These are phyloP conservation scores for Nymphaea thermarum DNA, from an alignment of 164 flowering plant species.

Conservation along the genomic window DNA sequence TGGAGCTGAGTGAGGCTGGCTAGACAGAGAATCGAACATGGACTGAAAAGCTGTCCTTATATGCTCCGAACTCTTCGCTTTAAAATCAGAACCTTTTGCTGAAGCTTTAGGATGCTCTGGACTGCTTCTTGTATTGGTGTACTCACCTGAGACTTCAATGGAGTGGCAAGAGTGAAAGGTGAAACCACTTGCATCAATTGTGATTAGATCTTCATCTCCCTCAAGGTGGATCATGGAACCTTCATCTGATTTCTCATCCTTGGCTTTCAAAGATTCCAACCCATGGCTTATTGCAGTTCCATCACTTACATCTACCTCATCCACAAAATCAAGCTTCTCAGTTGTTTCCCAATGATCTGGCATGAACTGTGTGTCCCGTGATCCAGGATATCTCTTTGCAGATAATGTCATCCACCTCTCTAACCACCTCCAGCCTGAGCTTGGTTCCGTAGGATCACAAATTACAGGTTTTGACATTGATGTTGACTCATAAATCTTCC, in stretches of 20 bases:
- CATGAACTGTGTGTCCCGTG: constrained; percentile 14
- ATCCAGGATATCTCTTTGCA: constrained; percentile 19
- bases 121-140: constrained; percentile 8
- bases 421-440: constrained; percentile 87
- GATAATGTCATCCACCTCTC: constrained; percentile 90
- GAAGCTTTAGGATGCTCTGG: constrained; percentile 18
- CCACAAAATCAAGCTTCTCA: constrained; percentile 7
- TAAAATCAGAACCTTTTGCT: constrained; percentile 9
- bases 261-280: constrained; percentile 14
- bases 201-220: constrained; percentile 31
- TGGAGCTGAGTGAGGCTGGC: constrained; percentile 14
- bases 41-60: constrained; percentile 1
- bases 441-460: constrained; percentile 52
- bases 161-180: constrained; percentile 18
- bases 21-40: constrained; percentile 1
- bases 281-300: constrained; percentile 19
- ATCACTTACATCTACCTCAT: constrained; percentile 12
- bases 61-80: constrained; percentile 10
- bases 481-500: constrained; percentile 62
- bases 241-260: constrained; percentile 6
- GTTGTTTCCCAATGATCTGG: constrained; percentile 14
- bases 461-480: constrained; percentile 51
- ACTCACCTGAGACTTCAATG: constrained; percentile 7
- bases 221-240: constrained; percentile 13
- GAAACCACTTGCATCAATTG: constrained; percentile 23